These are phyloP conservation scores for Kwoniella mangroviensis DNA, from an alignment of 768 basidiomycete species.

Conservation along the genomic window DNA sequence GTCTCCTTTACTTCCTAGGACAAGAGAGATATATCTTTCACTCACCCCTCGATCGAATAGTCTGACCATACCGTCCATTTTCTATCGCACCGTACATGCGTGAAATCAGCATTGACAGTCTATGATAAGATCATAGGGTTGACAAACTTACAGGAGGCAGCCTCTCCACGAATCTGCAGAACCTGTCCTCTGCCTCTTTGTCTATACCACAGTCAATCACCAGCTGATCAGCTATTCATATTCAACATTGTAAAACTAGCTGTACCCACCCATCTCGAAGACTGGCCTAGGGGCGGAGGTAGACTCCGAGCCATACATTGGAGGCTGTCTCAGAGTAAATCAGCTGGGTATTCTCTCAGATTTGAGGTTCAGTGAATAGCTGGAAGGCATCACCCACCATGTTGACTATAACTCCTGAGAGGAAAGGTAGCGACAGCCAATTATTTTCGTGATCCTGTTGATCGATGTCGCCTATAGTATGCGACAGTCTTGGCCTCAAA, in stretches of 20 bases:
- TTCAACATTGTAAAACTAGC: not conserved
- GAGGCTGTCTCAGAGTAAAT: not conserved
- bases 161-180: constrained; percentile 63
- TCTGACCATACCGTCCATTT: constrained; percentile 71
- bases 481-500: no score
- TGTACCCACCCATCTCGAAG: constrained; percentile 49
- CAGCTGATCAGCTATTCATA: constrained; percentile 5
- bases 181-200: constrained; percentile 74
- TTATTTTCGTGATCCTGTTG: no score
- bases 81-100: constrained; percentile 36
- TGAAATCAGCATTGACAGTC: not conserved
- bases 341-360: not conserved
- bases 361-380: not conserved
- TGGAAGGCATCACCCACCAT: constrained; percentile 14
- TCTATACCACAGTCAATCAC: constrained; percentile 58
- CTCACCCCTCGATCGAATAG: constrained; percentile 74
- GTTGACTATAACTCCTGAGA: not conserved
- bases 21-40: not conserved
- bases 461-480: no score
- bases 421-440: no score
- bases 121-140: not conserved
- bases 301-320: constrained; percentile 49
- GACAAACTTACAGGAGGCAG: constrained; percentile 56
- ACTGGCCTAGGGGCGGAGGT: constrained; percentile 41
- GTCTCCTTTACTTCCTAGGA: not conserved